Conservation (phyloP, 2,329 filamentous ascomycete species). For the Penicillium sp. region DNA sequence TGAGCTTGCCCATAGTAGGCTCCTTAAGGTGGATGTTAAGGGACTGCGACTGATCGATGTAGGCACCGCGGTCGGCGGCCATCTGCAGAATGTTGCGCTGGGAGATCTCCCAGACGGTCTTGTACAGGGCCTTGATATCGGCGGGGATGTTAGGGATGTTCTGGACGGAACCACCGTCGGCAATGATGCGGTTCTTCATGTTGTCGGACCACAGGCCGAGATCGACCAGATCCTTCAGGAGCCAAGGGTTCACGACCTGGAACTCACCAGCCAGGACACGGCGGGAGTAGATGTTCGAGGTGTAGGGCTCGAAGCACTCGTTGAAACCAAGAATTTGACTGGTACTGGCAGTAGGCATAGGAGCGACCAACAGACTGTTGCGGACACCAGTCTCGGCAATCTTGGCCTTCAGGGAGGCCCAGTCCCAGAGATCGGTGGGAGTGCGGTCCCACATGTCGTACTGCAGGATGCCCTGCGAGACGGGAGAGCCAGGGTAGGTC, state of each 20-base stretch:
- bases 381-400: conserved; percentile 88
- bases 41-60: conserved; percentile 97
- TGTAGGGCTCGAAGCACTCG: conserved; percentile 99
- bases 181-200: conserved; percentile 99
- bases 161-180: conserved; percentile 89
- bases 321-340: conserved; percentile 98
- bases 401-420: conserved; percentile 76
- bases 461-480: conserved; percentile 90
- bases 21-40: conserved; percentile 99
- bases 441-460: conserved; percentile 98
- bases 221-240: conserved; percentile 95
- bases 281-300: conserved; percentile 98
- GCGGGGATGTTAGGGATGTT: conserved; percentile 93
- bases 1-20: conserved; percentile 99
- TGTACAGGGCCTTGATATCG: conserved; percentile 94
- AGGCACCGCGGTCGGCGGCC: conserved; percentile 95
- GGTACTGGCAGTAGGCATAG: conserved; percentile 95
- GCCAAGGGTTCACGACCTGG: conserved; percentile 98
- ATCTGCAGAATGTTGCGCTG: conserved; percentile 94
- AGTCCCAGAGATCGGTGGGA: conserved; percentile 92
- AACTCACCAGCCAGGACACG: conserved; percentile 97
- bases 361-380: conserved; percentile 89
- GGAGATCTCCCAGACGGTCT: conserved; percentile 99
- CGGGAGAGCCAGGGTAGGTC: conserved; percentile 85
- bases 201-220: conserved; percentile 97